Conservation (phyloP, 148 eudicot genomes). For the Rhododendron griersonianum region DNA sequence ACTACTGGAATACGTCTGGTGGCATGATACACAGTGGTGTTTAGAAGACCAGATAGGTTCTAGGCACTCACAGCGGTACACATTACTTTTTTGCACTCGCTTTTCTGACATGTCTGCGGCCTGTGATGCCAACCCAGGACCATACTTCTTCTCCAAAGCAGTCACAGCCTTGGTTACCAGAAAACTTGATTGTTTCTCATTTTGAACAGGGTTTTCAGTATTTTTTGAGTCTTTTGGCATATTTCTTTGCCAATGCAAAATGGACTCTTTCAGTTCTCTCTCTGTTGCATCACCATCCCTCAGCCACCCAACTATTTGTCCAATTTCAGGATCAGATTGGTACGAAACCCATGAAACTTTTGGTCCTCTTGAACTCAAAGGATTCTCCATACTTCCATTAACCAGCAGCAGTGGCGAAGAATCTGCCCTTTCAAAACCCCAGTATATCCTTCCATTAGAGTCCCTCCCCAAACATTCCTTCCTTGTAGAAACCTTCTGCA, state of each 20-base stretch:
- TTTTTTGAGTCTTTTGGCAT: conserved; percentile 3
- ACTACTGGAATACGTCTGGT: conserved; percentile 20
- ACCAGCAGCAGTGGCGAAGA: conserved; percentile 25
- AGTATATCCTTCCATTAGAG: conserved; percentile 41
- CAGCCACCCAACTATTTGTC: conserved; percentile 37
- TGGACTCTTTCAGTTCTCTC: conserved; percentile 41
- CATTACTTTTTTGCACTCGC: conserved; percentile 10
- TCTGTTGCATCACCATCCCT: conserved; percentile 34
- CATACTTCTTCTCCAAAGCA: conserved; percentile 32
- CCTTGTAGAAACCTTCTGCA: conserved; percentile 32
- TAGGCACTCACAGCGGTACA: conserved; percentile 43
- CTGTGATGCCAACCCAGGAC: conserved; percentile 20
- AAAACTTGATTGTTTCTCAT: conserved; percentile 13
- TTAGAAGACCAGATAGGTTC: conserved; percentile 42
- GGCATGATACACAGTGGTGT: conserved; percentile 44
- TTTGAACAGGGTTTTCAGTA: conserved; percentile 14
- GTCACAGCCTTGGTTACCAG: conserved; percentile 27
- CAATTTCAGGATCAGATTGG: conserved; percentile 33
- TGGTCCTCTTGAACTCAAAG: conserved; percentile 10
- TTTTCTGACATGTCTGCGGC: conserved; percentile 11
- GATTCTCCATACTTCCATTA: conserved; percentile 10
- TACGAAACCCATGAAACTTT: conserved; percentile 30
- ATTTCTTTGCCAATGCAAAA: conserved; percentile 31
- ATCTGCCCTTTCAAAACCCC: conserved; percentile 31
- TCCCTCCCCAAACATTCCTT: conserved; percentile 47